Evolutionary conservation across 768 basidiomycete species (phyloP).

Genomic region (Trametes cingulata): DNA sequence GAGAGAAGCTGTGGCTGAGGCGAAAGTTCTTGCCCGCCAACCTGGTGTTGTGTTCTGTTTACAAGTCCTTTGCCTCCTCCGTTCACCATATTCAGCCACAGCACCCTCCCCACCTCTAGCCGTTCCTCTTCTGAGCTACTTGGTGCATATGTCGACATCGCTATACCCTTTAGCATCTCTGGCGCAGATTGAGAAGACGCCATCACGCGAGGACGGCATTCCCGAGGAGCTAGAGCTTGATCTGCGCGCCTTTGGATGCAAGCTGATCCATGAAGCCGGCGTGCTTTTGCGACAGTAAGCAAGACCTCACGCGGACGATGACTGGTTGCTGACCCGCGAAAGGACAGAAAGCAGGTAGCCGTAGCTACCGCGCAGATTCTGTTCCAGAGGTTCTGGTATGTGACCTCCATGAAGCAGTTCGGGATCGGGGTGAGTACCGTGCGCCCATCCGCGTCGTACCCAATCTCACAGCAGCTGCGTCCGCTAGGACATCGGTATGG

Average conservation of each 20-base stretch:
- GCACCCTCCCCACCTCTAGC: not conserved
- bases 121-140: not conserved
- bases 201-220: conserved; percentile 81
- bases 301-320: conserved; percentile 1
- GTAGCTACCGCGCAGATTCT: conserved; percentile 96
- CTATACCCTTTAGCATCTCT: conserved; percentile 85
- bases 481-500: conserved; percentile 55
- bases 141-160: conserved; percentile 25
- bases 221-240: conserved; percentile 83
- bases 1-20: not conserved
- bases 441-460: not conserved
- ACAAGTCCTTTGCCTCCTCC: not conserved
- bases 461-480: not conserved
- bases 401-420: conserved; percentile 92
- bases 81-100: not conserved
- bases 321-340: not conserved
- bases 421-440: conserved; percentile 75
- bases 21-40: not conserved
- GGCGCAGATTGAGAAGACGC: conserved; percentile 74
- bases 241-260: conserved; percentile 87
- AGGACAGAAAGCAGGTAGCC: conserved; percentile 88
- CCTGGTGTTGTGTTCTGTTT: conserved; percentile 26
- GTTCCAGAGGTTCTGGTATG: conserved; percentile 96
- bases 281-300: conserved; percentile 85
- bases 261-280: conserved; percentile 94